These are phyloP conservation scores for Podaxis carcinomalis DNA, from an alignment of 768 basidiomycete genomes.

Conservation along the genomic window DNA sequence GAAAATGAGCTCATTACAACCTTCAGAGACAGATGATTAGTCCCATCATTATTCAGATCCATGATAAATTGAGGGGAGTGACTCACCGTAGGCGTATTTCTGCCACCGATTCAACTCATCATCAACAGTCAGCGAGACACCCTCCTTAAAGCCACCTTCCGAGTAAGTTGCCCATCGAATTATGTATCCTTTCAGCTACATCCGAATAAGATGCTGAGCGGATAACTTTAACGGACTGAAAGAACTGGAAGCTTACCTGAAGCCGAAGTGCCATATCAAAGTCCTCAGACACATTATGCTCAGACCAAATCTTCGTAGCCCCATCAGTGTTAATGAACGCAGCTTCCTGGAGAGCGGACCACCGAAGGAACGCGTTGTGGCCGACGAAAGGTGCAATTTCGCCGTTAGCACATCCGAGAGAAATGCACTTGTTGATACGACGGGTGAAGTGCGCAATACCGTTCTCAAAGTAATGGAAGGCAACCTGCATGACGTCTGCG, in stretches of 20 bases:
- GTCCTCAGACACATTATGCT: constrained; percentile 78
- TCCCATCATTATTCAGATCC: background rate
- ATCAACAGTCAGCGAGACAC: constrained; percentile 83
- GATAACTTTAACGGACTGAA: background rate
- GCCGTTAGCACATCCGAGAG: constrained; percentile 76
- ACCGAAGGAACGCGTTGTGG: constrained; percentile 86
- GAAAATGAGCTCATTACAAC: constrained; percentile 79
- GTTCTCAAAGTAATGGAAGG: constrained; percentile 87
- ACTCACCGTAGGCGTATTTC: constrained; percentile 73
- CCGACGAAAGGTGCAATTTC: constrained; percentile 84
- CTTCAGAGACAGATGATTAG: constrained; percentile 23
- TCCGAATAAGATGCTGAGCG: background rate
- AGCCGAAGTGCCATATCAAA: constrained; percentile 78
- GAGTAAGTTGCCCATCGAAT: constrained; percentile 88
- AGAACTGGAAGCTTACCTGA: constrained; percentile 27
- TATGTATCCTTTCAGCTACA: constrained; percentile 57
- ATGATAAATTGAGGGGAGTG: background rate
- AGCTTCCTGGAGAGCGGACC: constrained; percentile 87
- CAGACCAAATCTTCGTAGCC: constrained; percentile 75
- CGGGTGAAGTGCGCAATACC: constrained; percentile 86
- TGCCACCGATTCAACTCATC: constrained; percentile 94
- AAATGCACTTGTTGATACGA: constrained; percentile 80
- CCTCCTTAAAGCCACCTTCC: constrained; percentile 84
- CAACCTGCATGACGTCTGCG: constrained; percentile 85
- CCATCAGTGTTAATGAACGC: constrained; percentile 63